A percentile compares a stretch with the other conserved stretches of the same genome.
phyloP scores from a whole-genome alignment of 2,329 filamentous ascomycete species.

The Aspergillus sp. region DNA sequence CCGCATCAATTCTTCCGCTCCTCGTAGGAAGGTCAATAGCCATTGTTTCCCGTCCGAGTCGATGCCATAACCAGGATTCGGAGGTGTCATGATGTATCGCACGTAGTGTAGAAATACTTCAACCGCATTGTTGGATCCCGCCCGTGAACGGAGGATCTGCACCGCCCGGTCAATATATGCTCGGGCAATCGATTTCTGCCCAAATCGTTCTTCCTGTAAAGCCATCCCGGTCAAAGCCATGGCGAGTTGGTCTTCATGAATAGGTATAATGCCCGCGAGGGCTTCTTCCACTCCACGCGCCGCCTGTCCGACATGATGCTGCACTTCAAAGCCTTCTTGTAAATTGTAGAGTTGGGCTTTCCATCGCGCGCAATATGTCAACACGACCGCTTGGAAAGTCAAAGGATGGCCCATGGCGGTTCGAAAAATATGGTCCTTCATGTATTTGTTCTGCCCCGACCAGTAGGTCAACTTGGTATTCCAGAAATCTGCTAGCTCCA shows the following conservation, averaged over 20 bases:
- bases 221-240: slow-evolving; percentile 31
- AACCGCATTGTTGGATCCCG: slow-evolving; percentile 16
- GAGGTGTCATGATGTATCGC: slow-evolving; percentile 24
- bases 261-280: slow-evolving; percentile 11
- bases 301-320: slow-evolving; percentile 21
- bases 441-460: slow-evolving; percentile 34
- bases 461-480: slow-evolving; percentile 32
- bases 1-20: slow-evolving; percentile 28
- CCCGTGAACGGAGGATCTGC: slow-evolving; percentile 24
- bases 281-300: slow-evolving; percentile 23
- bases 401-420: slow-evolving; percentile 28
- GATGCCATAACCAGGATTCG: slow-evolving; percentile 6
- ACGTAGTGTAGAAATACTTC: slow-evolving; percentile 31
- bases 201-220: slow-evolving; percentile 34
- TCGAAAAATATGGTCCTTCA: slow-evolving; percentile 32
- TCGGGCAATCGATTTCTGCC: slow-evolving; percentile 20
- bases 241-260: slow-evolving; percentile 24
- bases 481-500: slow-evolving; percentile 32
- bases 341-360: slow-evolving; percentile 22
- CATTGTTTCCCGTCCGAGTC: slow-evolving; percentile 17
- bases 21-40: slow-evolving; percentile 30
- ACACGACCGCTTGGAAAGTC: slow-evolving; percentile 30
- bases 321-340: slow-evolving; percentile 18
- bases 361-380: slow-evolving; percentile 34
- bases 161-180: slow-evolving; percentile 25